A percentile compares a stretch with the other conserved stretches of the same genome.
Evolutionary conservation across 2,329 filamentous ascomycete species (phyloP).

Genomic region (Leptoxyphium fumago): DNA sequence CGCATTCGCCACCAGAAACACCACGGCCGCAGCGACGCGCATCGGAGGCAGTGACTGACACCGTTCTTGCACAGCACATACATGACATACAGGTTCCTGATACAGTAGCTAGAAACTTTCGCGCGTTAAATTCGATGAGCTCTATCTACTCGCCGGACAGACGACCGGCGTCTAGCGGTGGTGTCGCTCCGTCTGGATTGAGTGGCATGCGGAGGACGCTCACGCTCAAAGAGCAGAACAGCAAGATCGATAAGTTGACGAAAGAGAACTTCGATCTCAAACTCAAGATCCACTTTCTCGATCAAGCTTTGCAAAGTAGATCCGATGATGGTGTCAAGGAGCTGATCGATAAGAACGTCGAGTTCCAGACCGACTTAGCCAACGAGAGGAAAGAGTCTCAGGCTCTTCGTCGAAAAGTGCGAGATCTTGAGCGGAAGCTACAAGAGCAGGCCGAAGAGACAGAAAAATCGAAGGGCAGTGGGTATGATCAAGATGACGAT

Average conservation of each 20-base stretch:
- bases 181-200: slow-evolving; percentile 19
- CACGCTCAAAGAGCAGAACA: slow-evolving; percentile 93
- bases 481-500: slow-evolving; percentile 14
- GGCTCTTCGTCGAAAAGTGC: slow-evolving; percentile 60
- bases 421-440: slow-evolving; percentile 72
- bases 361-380: slow-evolving; percentile 78
- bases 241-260: slow-evolving; percentile 85
- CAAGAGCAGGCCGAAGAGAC: slow-evolving; percentile 41
- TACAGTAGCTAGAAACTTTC: slow-evolving; percentile 74
- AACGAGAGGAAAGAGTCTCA: slow-evolving; percentile 87
- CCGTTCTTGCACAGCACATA: slow-evolving; percentile 73
- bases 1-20: slow-evolving; percentile 45
- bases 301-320: slow-evolving; percentile 79
- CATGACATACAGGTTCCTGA: slow-evolving; percentile 84
- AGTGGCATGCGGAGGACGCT: slow-evolving; percentile 32
- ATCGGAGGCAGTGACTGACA: slow-evolving; percentile 56
- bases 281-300: slow-evolving; percentile 93
- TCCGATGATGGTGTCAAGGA: slow-evolving; percentile 95
- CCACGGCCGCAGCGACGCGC: slow-evolving; percentile 33
- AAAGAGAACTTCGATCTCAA: slow-evolving; percentile 98
- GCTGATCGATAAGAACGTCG: slow-evolving; percentile 95
- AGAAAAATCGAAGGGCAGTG: slow-evolving; percentile 24
- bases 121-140: slow-evolving; percentile 43
- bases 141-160: slow-evolving; percentile 41
- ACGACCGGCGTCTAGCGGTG: slow-evolving; percentile 23